Conservation (phyloP, 2,329 filamentous ascomycete genomes). For the Kalmusia sp. region DNA sequence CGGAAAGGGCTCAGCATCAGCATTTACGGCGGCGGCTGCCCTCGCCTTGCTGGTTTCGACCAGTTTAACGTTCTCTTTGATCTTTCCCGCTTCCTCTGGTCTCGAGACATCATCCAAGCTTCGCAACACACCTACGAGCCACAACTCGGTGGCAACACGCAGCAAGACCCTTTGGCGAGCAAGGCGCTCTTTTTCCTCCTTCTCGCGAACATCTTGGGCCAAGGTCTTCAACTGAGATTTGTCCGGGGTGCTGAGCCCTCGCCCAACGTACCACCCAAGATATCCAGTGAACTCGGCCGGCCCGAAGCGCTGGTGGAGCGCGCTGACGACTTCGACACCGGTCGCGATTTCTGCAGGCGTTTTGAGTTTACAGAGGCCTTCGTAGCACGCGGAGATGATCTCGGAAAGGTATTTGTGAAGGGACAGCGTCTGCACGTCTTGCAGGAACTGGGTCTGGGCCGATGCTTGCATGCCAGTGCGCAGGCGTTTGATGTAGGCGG, state of each 20-base stretch:
- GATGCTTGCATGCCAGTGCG: constrained; percentile 85
- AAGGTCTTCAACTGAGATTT: constrained; percentile 82
- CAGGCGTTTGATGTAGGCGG: constrained; percentile 94
- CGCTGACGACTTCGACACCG: constrained; percentile 90
- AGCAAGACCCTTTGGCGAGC: constrained; percentile 84
- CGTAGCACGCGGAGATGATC: constrained; percentile 94
- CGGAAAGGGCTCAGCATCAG: constrained; percentile 87
- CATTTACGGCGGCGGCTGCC: constrained; percentile 66
- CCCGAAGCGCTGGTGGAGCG: constrained; percentile 94
- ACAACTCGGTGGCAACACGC: constrained; percentile 91
- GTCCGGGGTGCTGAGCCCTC: constrained; percentile 89
- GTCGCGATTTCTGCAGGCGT: constrained; percentile 89
- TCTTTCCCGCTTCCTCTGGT: constrained; percentile 68
- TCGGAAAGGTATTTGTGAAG: constrained; percentile 97
- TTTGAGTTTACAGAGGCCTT: constrained; percentile 91
- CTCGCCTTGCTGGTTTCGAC: constrained; percentile 68
- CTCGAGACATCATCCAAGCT: constrained; percentile 76
- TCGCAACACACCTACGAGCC: constrained; percentile 87
- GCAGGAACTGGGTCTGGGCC: constrained; percentile 81
- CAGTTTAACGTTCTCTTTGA: constrained; percentile 63
- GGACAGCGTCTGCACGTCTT: constrained; percentile 88
- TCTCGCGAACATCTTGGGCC: constrained; percentile 82
- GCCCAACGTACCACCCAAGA: constrained; percentile 89
- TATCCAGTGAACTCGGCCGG: constrained; percentile 89
- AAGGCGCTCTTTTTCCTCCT: constrained; percentile 94